Evolutionary conservation across 1,284 basidiomycete genomes (phyloP), one percentile per base, ranked within the genome.

Genomic region (Omphalotus olearius): DNA sequence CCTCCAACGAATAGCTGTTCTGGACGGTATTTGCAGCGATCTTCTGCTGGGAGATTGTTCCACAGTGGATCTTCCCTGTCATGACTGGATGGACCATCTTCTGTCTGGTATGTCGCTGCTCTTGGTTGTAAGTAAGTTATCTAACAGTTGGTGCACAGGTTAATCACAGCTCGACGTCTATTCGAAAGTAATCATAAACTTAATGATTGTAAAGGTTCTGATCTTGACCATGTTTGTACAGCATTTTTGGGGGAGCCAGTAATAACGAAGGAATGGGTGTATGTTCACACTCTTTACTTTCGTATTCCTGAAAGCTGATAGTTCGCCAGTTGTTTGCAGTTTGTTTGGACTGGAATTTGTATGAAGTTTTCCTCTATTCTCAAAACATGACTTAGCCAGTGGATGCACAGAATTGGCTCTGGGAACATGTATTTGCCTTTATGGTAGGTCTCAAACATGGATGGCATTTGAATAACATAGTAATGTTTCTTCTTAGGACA

Each of bases 261-360:
- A 56, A 56, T 33, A 58, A 58, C 43, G 57, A 58, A 47, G 57
- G 57, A 23, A 56, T 54, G 57, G 55, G 54, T 40, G 56, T 52
- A 54, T 16, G 56, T 43, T 18, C 25, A 26, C 26, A 28, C 36
- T 25, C 42, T 33, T n/a, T 30, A 13, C 37, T 16, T 25, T 36
- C 17, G 11, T 4, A 37, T 3, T 14, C n/a, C 33, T 26, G n/a
- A n/a, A 43, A 23, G 7, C 4, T 14, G 20, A 33, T 11, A 9
- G 25, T 33, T 39, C 26, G 17, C 40, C 30, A 54, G 47, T 42
- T 53, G 6, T 30, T 53, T 20, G 52, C 50, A 33, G 45, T 54
- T 33, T 56, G 50, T 40, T 40, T 54, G 41, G 53, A 47, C 18
- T 55, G 53, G 53, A 51, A 51, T 45, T 51, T 54, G 30, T 33